Percentiles rank a stretch among this genome's conserved stretches.
Evolutionary conservation across 805 yeast genomes (phyloP).

Genomic region (Wickerhamomyces bovis): DNA sequence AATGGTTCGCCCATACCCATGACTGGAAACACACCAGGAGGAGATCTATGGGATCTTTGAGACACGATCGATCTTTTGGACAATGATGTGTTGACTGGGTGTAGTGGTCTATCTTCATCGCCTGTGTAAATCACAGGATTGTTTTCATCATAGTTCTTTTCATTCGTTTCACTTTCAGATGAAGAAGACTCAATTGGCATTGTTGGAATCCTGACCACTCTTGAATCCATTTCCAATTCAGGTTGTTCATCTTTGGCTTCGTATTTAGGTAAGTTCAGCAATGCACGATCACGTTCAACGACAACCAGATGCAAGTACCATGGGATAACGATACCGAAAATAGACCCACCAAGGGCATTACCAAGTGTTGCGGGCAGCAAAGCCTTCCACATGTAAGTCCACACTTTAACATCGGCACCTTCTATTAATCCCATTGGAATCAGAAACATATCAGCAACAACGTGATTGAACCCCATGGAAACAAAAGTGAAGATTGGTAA

Average conservation of each 20-base stretch:
- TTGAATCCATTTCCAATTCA: slow-evolving; percentile 66
- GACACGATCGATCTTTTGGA: slow-evolving; percentile 6
- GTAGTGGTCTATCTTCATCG: background rate
- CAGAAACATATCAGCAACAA: slow-evolving; percentile 77
- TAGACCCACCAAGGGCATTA: slow-evolving; percentile 71
- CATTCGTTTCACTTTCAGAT: slow-evolving; percentile 1
- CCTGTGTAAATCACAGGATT: slow-evolving; percentile 19
- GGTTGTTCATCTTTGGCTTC: slow-evolving; percentile 81
- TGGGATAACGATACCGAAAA: slow-evolving; percentile 59
- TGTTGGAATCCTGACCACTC: slow-evolving; percentile 54
- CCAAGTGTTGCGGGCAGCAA: slow-evolving; percentile 70
- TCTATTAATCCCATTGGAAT: slow-evolving; percentile 62
- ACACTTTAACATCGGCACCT: slow-evolving; percentile 59
- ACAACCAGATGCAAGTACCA: slow-evolving; percentile 69
- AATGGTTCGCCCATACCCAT: slow-evolving; percentile 69
- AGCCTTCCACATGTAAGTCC: slow-evolving; percentile 63
- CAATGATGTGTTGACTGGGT: slow-evolving; percentile 5
- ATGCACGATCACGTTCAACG: slow-evolving; percentile 63
- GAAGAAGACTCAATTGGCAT: background rate
- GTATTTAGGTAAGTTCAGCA: slow-evolving; percentile 57
- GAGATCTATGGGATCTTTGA: slow-evolving; percentile 38
- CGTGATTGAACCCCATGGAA: slow-evolving; percentile 71
- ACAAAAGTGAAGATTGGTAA: slow-evolving; percentile 76
- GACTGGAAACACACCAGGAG: slow-evolving; percentile 76
- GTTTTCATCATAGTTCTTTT: slow-evolving; percentile 1